Base-by-base conservation (phyloP, 768 basidiomycete genomes). In the Lactarius sanguifluus region DNA sequence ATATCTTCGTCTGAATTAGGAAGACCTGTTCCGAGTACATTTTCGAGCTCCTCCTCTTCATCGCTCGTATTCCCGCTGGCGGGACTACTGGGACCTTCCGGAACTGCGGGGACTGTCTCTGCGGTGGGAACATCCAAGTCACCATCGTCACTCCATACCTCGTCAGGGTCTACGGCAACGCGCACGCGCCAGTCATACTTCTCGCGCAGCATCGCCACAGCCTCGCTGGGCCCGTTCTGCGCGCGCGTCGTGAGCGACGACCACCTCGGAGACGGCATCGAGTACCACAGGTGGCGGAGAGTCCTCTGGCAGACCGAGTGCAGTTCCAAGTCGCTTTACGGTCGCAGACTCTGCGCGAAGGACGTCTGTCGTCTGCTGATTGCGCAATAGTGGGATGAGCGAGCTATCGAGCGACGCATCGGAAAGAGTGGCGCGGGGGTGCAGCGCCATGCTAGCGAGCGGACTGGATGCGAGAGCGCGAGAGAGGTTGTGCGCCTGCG, bases 111-210 rank as follows among this genome's bases (percentile, higher is more conserved):
- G 16, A 91, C 87, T 72, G 87, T 86, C 87, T 62, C 58, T 28
- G 34, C 18, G 25, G 23, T 43, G 57, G 45, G 64, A 25, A n/a
- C 60, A 6, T 88, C 87, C 87, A 87, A 89, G 23, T 85, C 86
- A 43, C 90, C 76, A 68, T 91, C 91, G 70, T 91, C 89, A 20
- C 25, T 63, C 66, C 66, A 67, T 3, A 89, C 89, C 74, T 92
- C 90, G 69, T 90, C 90, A 16, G 86, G 84, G 71, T 88, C 87
- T 15, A 92, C 90, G 67, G 85, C 86, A 25, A 93, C 88, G n/a
- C 92, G 81, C 70, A 86, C 84, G 74, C 87, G 87, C 89, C 91
- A 92, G 57, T 93, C 90, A 73, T 88, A 93, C 75, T 85, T 89
- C 64, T 94, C 92, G 65, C 83, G 78, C 9, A 94, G 78, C 83